Conservation (phyloP, 805 yeast species). For the Candida stauntonica region DNA sequence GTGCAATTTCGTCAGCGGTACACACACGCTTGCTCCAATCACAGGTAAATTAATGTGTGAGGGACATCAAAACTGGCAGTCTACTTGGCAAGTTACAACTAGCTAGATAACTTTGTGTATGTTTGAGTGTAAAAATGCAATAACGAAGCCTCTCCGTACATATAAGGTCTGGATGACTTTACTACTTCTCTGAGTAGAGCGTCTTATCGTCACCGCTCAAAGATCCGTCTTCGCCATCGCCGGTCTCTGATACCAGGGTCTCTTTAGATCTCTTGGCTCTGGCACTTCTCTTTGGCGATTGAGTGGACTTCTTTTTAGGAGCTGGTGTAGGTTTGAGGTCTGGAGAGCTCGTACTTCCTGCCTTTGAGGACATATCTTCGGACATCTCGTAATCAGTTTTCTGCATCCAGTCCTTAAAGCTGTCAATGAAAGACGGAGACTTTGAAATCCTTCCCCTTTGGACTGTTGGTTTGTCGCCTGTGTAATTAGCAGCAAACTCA, state of each 20-base stretch:
- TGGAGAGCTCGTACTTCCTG: constrained; percentile 11
- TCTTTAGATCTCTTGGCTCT: constrained; percentile 4
- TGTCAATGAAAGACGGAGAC: constrained; percentile 27
- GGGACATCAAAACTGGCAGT: no score
- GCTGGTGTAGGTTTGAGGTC: constrained; percentile 5
- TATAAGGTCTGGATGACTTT: no score
- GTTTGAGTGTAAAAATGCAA: no score
- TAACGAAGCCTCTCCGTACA: no score
- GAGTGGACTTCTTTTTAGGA: not conserved
- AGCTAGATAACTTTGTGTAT: no score
- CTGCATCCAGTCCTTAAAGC: constrained; percentile 34
- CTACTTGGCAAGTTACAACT: no score
- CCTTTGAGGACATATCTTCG: constrained; percentile 10
- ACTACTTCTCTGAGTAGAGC: constrained; percentile 3
- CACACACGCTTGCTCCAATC: no score
- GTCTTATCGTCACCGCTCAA: constrained; percentile 17
- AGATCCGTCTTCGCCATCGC: constrained; percentile 2
- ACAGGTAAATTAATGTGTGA: no score
- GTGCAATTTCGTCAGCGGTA: no score
- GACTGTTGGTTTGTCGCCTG: constrained; percentile 44
- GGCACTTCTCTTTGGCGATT: not conserved
- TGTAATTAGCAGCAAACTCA: constrained; percentile 51
- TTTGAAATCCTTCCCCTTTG: constrained; percentile 11
- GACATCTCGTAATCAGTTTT: constrained; percentile 22
- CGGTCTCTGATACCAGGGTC: constrained; percentile 3